Evolutionary conservation across 192 early-diverging fungal species (phyloP), one percentile per base, ranked within the genome.

Genomic region (Kappamyces sp.): DNA sequence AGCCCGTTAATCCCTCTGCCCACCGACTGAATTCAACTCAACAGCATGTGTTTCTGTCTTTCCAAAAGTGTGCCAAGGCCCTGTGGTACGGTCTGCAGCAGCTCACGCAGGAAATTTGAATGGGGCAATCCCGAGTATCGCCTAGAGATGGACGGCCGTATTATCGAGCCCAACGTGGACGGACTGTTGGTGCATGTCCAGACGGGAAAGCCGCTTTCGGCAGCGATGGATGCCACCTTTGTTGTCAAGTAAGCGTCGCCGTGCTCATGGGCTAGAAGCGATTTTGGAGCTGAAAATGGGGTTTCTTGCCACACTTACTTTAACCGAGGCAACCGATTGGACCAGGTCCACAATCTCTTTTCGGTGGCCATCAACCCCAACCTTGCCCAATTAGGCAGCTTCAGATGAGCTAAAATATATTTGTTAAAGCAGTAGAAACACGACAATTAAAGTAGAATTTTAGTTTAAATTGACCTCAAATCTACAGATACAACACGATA

Each of bases 111-210:
- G 55, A 38, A 58, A 15, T 45, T 58, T 42, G 55, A 58, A n/a
- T 58, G 36, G 33, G 2, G n/a, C 12, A 45, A 58, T 15, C 45
- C 29, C 12, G 11, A 45, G 15, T 58, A 36, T 34, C 14, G 33
- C 33, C 41, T 58, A 31, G 55, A 58, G 45, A 58, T 58, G 55
- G 55, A 58, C 30, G 45, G 31, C 55, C 41, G 47, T 14, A 33
- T 29, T n/a, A 43, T 58, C 8, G 31, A 29, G 8, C 33, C 55
- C 12, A 31, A 34, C 5, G 14, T 34, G 7, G n/a, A 33, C 33
- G 55, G 55, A 5, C 31, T 36, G 9, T 38, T 58, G 5, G 47
- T 31, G 29, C 55, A 58, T 22, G 15, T 38, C 9, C 31, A 58
- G 7, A 58, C 55, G 3, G 55, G 41, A 0, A 38, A 33, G 32